Conservation (phyloP, 176 grass and related monocot genomes). For the Rhynchospora breviuscula region DNA sequence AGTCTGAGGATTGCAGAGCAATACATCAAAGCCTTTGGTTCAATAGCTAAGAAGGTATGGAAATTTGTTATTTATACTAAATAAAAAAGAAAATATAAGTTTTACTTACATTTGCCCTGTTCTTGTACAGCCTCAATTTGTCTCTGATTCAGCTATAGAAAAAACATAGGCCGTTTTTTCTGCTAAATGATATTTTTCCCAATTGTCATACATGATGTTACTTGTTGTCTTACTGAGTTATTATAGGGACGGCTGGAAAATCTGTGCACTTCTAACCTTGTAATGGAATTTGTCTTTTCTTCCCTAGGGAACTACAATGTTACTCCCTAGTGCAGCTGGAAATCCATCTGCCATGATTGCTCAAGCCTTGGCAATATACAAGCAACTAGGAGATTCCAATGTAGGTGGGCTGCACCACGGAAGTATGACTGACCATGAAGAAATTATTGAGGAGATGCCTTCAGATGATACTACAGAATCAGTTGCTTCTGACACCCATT, state of each 20-base stretch:
- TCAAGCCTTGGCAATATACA: constrained; percentile 70
- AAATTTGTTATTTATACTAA: not conserved
- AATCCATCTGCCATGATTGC: constrained; percentile 64
- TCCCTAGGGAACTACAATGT: constrained; percentile 54
- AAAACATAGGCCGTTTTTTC: not conserved
- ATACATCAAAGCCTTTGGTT: constrained; percentile 65
- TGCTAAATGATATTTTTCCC: not conserved
- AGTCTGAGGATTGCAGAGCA: constrained; percentile 84
- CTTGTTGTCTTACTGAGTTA: not conserved
- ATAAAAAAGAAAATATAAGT: not conserved
- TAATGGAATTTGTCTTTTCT: not conserved
- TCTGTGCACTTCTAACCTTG: not conserved
- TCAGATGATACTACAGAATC: constrained; percentile 4
- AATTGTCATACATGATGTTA: not conserved
- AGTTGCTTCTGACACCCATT: not conserved
- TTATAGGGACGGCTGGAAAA: not conserved
- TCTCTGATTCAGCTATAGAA: not conserved
- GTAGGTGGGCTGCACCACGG: not conserved
- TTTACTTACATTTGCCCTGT: not conserved
- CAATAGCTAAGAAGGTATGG: constrained; percentile 66
- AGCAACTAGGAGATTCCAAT: constrained; percentile 33
- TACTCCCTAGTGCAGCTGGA: constrained; percentile 51
- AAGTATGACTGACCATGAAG: not conserved
- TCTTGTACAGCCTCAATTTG: not conserved
- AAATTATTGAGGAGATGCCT: not conserved